phyloP scores from a whole-genome alignment of 331 rosid species.

The Spiraea crenata region DNA sequence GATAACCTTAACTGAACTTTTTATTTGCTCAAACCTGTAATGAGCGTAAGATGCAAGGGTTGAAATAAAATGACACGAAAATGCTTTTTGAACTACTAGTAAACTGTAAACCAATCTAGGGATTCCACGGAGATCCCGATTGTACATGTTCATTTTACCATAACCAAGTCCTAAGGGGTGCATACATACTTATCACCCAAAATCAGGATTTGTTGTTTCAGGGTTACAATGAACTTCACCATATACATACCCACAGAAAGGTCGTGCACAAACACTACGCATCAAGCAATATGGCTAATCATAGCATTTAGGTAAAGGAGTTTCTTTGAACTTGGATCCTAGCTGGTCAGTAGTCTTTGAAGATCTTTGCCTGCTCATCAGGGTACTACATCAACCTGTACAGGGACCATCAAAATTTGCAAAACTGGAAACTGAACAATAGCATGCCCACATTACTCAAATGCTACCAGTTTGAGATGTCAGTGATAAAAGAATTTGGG shows the following conservation, averaged over 20 bases:
- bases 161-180: too few relatives aligned
- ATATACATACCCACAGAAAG: background rate
- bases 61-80: too few relatives aligned
- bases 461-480: background rate
- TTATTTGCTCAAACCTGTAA: too few relatives aligned
- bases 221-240: background rate
- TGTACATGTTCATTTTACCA: too few relatives aligned
- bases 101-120: too few relatives aligned
- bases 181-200: background rate
- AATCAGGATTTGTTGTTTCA: background rate
- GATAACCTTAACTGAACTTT: too few relatives aligned
- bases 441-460: constrained; percentile 10
- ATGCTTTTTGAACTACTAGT: too few relatives aligned
- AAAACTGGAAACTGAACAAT: constrained; percentile 25
- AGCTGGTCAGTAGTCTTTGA: constrained; percentile 30
- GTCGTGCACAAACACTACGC: background rate
- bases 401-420: constrained; percentile 35
- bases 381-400: constrained; percentile 45
- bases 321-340: background rate
- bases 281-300: background rate
- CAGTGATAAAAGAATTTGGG: too few relatives aligned
- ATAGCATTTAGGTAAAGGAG: background rate
- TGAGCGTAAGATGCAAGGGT: too few relatives aligned
- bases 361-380: constrained; percentile 38
- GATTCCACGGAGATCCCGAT: background rate